Evolutionary conservation across 1,139 yeast genomes (phyloP), one percentile per base, ranked within the genome.

Genomic region (Pichia sp.): DNA sequence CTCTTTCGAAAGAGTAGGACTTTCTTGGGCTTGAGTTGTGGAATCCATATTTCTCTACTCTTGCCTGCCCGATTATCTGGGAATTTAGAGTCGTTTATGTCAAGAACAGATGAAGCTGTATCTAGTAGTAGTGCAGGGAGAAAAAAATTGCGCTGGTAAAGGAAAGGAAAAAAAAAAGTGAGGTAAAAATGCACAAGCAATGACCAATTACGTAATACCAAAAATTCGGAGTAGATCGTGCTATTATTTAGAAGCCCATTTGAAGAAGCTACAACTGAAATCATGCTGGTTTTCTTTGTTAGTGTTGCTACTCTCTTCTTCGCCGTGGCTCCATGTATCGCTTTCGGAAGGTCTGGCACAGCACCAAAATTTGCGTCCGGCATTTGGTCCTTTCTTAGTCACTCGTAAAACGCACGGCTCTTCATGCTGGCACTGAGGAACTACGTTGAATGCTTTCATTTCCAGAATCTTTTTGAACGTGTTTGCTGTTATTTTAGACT

Each of bases 351-450:
- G 69, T 56, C 73, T 70, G 0, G 73, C 60, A 63, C 89, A 84
- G 44, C 81, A 75, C 88, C 87, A 84, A 61, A 83, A 84, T 61
- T 76, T 80, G 55, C 70, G 75, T 0, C 87, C 87, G 55, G 74
- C 52, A 46, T 81, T 58, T 73, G 75, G 50, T 67, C 73, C 60
- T 2, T 77, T 78, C 58, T 70, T 75, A 1, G 83, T 76, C 0
- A 84, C 79, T 61, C 78, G 74, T 52, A 83, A 61, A 14, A 75
- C 70, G 50, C 86, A 78, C 3, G 73, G 70, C 50, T 76, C 75
- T 3, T 75, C 72, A 63, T 83, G 88, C 17, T 72, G 68, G 64
- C 89, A 84, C 4, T 58, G 34, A 0, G 88, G 88, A 3, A 48
- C 46, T 3, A 55, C 31, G n/a, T 48, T 46, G 34, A 55, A 55